Evolutionary conservation across 805 yeast species (phyloP).

Genomic region (Kuraishia floccosa): DNA sequence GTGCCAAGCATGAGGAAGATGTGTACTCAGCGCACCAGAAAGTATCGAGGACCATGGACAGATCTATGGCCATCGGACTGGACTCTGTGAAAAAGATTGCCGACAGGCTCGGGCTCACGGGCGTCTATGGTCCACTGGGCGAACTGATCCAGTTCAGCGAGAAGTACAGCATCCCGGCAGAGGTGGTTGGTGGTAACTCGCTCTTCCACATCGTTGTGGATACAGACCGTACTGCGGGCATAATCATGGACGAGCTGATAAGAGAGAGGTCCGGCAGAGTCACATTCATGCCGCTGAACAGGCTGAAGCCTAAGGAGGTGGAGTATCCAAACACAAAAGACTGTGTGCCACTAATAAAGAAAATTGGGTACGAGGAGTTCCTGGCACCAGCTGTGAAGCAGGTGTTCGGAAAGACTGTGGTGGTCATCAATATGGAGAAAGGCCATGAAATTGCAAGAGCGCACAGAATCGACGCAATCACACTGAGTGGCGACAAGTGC

Average conservation of each 20-base stretch:
- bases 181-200: constrained; percentile 80
- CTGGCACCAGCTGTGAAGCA: constrained; percentile 63
- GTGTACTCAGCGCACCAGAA: constrained; percentile 44
- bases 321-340: constrained; percentile 54
- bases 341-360: constrained; percentile 68
- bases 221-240: constrained; percentile 71
- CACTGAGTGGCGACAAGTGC: constrained; percentile 86
- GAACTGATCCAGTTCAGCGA: constrained; percentile 75
- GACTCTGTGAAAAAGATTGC: constrained; percentile 57
- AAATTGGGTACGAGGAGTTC: constrained; percentile 48
- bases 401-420: constrained; percentile 73
- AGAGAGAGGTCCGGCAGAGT: constrained; percentile 71
- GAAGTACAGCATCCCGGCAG: constrained; percentile 77
- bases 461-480: constrained; percentile 62
- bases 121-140: constrained; percentile 79
- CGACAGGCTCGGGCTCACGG: constrained; percentile 40
- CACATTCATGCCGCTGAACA: constrained; percentile 83
- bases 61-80: constrained; percentile 59
- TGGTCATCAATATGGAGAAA: constrained; percentile 54
- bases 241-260: constrained; percentile 65
- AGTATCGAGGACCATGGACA: constrained; percentile 66
- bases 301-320: constrained; percentile 33
- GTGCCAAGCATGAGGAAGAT: constrained; percentile 44
- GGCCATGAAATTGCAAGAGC: constrained; percentile 59
- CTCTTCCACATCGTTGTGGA: constrained; percentile 87